phyloP scores from a whole-genome alignment of 2,329 filamentous ascomycete genomes.

The Fusarium robinianum region DNA sequence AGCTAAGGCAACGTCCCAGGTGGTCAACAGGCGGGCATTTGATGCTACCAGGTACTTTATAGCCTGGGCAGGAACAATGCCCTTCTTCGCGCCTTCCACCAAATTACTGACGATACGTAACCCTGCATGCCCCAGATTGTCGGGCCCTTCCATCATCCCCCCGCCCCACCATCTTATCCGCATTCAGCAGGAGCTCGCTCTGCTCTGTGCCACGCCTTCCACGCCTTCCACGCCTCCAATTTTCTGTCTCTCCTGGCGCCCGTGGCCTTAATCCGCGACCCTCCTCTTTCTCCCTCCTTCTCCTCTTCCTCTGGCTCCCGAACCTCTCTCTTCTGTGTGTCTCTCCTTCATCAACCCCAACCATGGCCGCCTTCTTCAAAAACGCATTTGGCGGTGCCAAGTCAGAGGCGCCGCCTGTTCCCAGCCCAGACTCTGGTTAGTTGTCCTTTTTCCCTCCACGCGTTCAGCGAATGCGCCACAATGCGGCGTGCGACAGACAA shows the following conservation, averaged over 20 bases:
- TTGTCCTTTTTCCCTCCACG: constrained; percentile 15
- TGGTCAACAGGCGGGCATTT: no score
- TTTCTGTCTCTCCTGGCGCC: constrained; percentile 32
- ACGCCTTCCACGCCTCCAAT: constrained; percentile 25
- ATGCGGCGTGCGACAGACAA: constrained; percentile 17
- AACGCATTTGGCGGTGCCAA: constrained; percentile 72
- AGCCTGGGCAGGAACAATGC: no score
- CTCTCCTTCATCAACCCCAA: constrained; percentile 34
- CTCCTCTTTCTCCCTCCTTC: constrained; percentile 10
- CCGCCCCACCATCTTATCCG: constrained; percentile 23
- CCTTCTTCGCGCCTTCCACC: no score
- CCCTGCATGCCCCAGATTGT: constrained; percentile 30
- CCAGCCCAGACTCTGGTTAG: constrained; percentile 68
- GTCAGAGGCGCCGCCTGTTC: constrained; percentile 50
- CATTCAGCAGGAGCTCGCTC: constrained; percentile 33
- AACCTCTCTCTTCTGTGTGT: constrained; percentile 24
- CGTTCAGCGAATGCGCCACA: constrained; percentile 25
- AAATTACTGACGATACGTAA: not conserved
- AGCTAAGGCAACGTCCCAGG: no score
- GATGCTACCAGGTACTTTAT: no score
- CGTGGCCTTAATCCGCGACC: constrained; percentile 30
- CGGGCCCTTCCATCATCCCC: no score
- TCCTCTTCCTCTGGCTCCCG: constrained; percentile 21
- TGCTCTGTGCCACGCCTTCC: constrained; percentile 21
- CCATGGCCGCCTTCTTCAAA: constrained; percentile 66